Conservation (phyloP, 2,329 filamentous ascomycete species). For the Monilinia polystroma region DNA sequence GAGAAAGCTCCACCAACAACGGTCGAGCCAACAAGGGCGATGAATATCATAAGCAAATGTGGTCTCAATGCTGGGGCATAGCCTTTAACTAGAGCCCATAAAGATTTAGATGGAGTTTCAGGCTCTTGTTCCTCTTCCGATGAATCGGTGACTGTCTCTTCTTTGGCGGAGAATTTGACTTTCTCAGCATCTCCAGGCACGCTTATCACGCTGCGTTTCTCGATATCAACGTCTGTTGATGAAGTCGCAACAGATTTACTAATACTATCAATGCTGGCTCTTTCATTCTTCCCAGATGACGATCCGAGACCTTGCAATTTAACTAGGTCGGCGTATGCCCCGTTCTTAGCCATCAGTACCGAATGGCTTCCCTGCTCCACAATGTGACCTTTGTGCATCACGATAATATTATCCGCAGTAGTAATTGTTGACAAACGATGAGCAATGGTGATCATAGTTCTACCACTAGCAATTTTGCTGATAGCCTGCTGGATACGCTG, state of each 20-base stretch:
- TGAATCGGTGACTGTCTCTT: background rate
- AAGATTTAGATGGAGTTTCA: conserved; percentile 26
- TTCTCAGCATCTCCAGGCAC: conserved; percentile 5
- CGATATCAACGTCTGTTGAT: conserved; percentile 21
- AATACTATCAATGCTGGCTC: conserved; percentile 25
- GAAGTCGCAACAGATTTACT: conserved; percentile 25
- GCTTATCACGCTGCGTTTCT: conserved; percentile 21
- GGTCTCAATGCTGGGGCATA: conserved; percentile 23
- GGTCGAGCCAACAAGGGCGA: conserved; percentile 47
- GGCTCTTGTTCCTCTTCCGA: conserved; percentile 25
- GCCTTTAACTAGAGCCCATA: conserved; percentile 26
- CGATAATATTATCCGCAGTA: conserved; percentile 84
- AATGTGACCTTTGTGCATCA: conserved; percentile 71
- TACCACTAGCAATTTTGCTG: conserved; percentile 72
- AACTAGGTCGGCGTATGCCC: conserved; percentile 68
- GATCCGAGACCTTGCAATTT: conserved; percentile 49
- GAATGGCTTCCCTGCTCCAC: conserved; percentile 75
- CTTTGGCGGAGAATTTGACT: background rate
- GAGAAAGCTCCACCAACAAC: conserved; percentile 57
- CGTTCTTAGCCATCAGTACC: conserved; percentile 59
- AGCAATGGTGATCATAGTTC: conserved; percentile 82
- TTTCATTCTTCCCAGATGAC: conserved; percentile 29
- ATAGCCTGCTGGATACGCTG: conserved; percentile 86
- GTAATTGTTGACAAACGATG: conserved; percentile 85
- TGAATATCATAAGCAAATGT: conserved; percentile 31